Evolutionary conservation across 345 rosid genomes (phyloP).

Genomic region (Cardamine occulta): DNA sequence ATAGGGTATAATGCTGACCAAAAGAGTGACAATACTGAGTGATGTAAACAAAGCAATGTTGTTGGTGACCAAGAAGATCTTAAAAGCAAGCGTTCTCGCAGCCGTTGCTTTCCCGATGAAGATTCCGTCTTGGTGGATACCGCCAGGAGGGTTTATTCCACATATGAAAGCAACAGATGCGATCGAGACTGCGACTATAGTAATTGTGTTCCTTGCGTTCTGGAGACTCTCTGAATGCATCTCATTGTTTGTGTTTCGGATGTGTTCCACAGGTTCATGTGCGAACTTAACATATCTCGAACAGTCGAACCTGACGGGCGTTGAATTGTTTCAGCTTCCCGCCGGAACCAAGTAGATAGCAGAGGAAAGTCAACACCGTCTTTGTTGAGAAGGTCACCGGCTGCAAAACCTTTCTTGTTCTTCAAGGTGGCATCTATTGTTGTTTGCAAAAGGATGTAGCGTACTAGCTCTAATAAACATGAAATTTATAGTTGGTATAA

Average conservation of each 20-base stretch:
- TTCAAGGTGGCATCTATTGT: neutral
- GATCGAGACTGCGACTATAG: neutral
- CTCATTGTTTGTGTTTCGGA: neutral
- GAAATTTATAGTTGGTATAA: neutral
- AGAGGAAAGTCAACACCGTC: neutral
- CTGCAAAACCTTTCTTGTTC: neutral
- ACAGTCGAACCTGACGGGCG: neutral
- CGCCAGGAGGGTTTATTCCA: neutral
- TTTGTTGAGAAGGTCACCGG: neutral
- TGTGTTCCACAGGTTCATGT: neutral
- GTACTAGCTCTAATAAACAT: neutral
- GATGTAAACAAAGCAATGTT: slow-evolving; percentile 9
- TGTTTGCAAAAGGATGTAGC: neutral
- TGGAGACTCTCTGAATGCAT: neutral
- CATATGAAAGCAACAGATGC: neutral
- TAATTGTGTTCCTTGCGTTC: neutral
- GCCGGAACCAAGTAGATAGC: neutral
- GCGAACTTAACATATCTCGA: neutral
- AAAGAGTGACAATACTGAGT: neutral
- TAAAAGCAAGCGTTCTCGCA: neutral
- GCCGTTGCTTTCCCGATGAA: neutral
- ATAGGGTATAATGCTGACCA: neutral
- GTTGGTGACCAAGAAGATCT: neutral
- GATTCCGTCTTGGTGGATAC: neutral
- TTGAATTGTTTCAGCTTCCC: neutral